Evolutionary conservation across 2,329 filamentous ascomycete species (phyloP).

Genomic region (Myriosclerotinia duriaeana): DNA sequence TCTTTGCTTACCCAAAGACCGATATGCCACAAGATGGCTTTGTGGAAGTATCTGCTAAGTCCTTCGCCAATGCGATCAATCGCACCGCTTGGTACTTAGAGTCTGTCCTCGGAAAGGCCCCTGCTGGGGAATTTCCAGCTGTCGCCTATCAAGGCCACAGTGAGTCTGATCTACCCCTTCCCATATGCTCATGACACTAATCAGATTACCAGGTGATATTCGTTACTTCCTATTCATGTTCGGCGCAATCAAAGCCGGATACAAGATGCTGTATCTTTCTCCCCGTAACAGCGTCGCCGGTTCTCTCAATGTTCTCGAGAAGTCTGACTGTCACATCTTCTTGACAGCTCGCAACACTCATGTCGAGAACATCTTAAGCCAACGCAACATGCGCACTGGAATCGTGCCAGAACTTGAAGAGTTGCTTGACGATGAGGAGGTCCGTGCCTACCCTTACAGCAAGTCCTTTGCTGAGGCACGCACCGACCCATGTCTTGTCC

Average conservation of each 20-base stretch:
- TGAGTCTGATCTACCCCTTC: not conserved
- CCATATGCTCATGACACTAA: not conserved
- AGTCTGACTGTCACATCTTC: constrained; percentile 37
- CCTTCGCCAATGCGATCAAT: constrained; percentile 33
- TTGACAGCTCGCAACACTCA: constrained; percentile 24
- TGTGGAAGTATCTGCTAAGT: constrained; percentile 28
- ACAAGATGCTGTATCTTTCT: constrained; percentile 42
- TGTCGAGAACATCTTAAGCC: constrained; percentile 26
- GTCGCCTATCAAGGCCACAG: constrained; percentile 25
- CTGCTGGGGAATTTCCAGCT: constrained; percentile 21
- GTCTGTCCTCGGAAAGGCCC: constrained; percentile 25
- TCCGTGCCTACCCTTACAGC: constrained; percentile 36
- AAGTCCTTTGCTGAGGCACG: constrained; percentile 42
- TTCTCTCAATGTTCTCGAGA: constrained; percentile 41
- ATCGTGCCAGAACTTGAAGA: constrained; percentile 38
- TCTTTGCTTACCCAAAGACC: constrained; percentile 32
- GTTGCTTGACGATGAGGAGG: constrained; percentile 35
- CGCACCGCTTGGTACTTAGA: constrained; percentile 31
- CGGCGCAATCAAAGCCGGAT: constrained; percentile 42
- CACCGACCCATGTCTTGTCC: constrained; percentile 44
- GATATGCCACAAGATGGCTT: constrained; percentile 30
- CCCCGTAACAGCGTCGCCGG: constrained; percentile 43
- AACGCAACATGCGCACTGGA: constrained; percentile 23
- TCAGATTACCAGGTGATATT: constrained; percentile 29
- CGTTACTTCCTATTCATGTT: constrained; percentile 29